phyloP scores from a whole-genome alignment of 2,329 filamentous ascomycete genomes.

The Fusarium succisae region DNA sequence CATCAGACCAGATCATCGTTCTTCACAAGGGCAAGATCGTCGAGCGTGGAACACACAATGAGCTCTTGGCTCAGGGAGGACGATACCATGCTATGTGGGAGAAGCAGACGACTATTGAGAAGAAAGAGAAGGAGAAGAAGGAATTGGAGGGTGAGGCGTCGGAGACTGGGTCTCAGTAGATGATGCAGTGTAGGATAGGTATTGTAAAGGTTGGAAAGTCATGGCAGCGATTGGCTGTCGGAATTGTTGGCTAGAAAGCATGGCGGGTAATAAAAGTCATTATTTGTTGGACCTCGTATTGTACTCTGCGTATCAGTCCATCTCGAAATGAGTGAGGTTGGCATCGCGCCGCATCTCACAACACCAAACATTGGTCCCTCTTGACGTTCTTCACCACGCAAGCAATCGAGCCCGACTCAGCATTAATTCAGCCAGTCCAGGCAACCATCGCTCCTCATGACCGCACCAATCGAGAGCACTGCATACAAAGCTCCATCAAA shows the following conservation, averaged over 20 bases:
- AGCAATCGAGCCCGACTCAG: not conserved
- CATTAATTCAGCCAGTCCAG: not conserved
- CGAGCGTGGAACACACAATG: conserved; percentile 60
- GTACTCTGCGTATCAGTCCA: not conserved
- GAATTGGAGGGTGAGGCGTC: conserved; percentile 31
- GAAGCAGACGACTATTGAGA: conserved; percentile 57
- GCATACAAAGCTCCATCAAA: not conserved
- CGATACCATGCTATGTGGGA: conserved; percentile 64
- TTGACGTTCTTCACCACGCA: not conserved
- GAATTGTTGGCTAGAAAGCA: not conserved
- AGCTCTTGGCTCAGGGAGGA: conserved; percentile 56
- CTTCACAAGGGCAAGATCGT: conserved; percentile 61
- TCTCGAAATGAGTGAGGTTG: not conserved
- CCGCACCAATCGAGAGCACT: not conserved
- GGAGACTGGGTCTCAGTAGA: conserved; percentile 15
- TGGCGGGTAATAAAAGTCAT: not conserved
- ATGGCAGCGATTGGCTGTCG: not conserved
- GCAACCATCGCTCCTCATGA: not conserved
- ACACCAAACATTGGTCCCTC: not conserved
- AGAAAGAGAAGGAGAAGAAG: conserved; percentile 47
- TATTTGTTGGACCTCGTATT: not conserved
- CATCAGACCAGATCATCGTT: conserved; percentile 64
- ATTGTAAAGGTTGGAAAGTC: not conserved
- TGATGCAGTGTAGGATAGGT: not conserved
- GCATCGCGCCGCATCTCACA: not conserved